Percentiles rank a stretch among this genome's conserved stretches.
These are phyloP conservation scores for Spergularia bocconei DNA, from an alignment of 148 eudicot genomes.

Conservation along the genomic window DNA sequence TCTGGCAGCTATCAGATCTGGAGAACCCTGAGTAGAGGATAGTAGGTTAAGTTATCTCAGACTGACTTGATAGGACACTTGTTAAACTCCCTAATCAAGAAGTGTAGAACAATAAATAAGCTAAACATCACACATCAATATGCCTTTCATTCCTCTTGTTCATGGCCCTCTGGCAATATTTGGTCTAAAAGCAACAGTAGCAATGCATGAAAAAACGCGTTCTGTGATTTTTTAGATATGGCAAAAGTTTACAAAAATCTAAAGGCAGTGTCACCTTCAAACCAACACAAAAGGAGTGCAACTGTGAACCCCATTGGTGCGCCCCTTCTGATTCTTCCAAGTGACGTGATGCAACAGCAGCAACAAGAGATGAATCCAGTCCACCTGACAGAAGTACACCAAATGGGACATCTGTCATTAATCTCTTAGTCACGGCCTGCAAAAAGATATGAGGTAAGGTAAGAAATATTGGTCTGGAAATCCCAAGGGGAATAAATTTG, in stretches of 20 bases:
- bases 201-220: neutral
- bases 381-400: constrained; percentile 97
- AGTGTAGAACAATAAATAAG: neutral
- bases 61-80: neutral
- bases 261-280: constrained; percentile 54
- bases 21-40: constrained; percentile 71
- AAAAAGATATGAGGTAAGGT: constrained; percentile 15
- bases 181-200: neutral
- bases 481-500: neutral
- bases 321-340: constrained; percentile 64
- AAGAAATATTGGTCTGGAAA: too few species aligned
- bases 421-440: constrained; percentile 86
- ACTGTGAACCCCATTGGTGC: constrained; percentile 83
- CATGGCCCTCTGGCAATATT: neutral
- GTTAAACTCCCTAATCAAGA: neutral
- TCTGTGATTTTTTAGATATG: neutral
- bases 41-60: constrained; percentile 11
- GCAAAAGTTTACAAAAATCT: neutral
- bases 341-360: constrained; percentile 87
- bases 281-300: constrained; percentile 89
- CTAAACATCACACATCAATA: neutral
- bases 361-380: constrained; percentile 93
- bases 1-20: constrained; percentile 88
- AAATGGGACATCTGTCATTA: constrained; percentile 96
- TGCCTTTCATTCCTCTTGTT: too few species aligned